Evolutionary conservation across 306 rosid species (phyloP), one percentile per base, ranked within the genome.

Genomic region (Senna tora): DNA sequence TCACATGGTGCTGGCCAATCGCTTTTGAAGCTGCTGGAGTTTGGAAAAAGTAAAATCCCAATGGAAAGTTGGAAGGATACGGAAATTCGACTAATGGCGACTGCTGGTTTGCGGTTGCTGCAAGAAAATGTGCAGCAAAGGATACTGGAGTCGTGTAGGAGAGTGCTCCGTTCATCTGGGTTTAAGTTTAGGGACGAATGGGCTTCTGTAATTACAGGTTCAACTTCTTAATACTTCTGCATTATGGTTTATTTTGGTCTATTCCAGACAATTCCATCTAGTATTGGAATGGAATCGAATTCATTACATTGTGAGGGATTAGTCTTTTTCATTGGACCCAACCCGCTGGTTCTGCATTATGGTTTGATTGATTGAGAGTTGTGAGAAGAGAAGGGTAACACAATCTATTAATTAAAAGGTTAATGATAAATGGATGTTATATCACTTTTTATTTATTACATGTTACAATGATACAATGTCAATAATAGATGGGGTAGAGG

Each of bases 161-260:
- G 39, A 60, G 82, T 75, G 67, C 65, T 94, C 14, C 65, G 84
- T 41, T 46, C 72, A 14, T 89, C 97, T 10, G 97, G 90, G 34
- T 91, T 94, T 75, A 74, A 56, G 74, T 94, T 94, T 66, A 83
- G 69, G 72, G 90, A 94, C 64, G 89, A 89, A 12, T 91, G 97
- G 97, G 97, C 98, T 66, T 86, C 96, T 8, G 94, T 91, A 32
- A 89, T 94, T 53, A 80, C 97, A 39, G 96, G 98, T 93, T 52
- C 2, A 33, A 12, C 54, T 41, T 55, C 8, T 60, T 14, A 59
- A 8, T 33, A 2, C 25, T 59, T 16, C 16, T 34, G 43, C 7
- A 34, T 33, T 33, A 59, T 7, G 30, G 30, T 25, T 25, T 1
- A n/a, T n/a, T n/a, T n/a, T n/a, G n/a, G n/a, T n/a, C n/a, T n/a